Conservation (phyloP, 1,139 yeast genomes). For the Arxiozyma telluris region DNA sequence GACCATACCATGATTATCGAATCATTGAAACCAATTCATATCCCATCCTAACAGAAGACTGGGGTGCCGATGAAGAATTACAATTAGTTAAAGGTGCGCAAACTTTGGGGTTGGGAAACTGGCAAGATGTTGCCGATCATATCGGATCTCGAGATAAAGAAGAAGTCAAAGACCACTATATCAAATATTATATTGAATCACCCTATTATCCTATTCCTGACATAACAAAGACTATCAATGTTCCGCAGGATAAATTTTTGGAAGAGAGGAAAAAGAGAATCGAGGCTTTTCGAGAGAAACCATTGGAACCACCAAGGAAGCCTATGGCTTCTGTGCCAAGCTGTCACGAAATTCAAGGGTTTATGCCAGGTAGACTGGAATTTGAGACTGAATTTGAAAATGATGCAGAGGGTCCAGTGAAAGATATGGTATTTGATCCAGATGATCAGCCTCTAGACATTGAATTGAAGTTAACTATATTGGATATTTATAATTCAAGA, state of each 20-base stretch:
- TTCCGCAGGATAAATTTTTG: slow-evolving; percentile 63
- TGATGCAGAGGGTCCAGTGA: slow-evolving; percentile 89
- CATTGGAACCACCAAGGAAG: slow-evolving; percentile 73
- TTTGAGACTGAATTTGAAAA: slow-evolving; percentile 94
- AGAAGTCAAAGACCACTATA: slow-evolving; percentile 81
- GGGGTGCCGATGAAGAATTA: slow-evolving; percentile 99
- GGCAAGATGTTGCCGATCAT: slow-evolving; percentile 95
- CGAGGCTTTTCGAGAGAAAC: slow-evolving; percentile 59
- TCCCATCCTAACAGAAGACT: slow-evolving; percentile 79
- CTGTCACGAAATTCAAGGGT: slow-evolving; percentile 95
- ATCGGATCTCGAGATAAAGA: slow-evolving; percentile 88
- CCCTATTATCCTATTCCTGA: slow-evolving; percentile 74
- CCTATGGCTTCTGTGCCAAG: slow-evolving; percentile 90
- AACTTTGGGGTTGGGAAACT: slow-evolving; percentile 84
- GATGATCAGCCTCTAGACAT: slow-evolving; percentile 85
- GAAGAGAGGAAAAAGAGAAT: slow-evolving; percentile 60
- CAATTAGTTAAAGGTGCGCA: slow-evolving; percentile 85
- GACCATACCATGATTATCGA: slow-evolving; percentile 89
- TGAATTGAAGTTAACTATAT: slow-evolving; percentile 75
- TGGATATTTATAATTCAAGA: slow-evolving; percentile 83
- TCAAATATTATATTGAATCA: slow-evolving; percentile 58
- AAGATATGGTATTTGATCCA: slow-evolving; percentile 91
- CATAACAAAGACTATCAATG: slow-evolving; percentile 57
- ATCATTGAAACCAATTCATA: slow-evolving; percentile 91
- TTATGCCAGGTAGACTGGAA: slow-evolving; percentile 97